Evolutionary conservation across 352 stramenopile genomes (phyloP), one percentile per base, ranked within the genome.

Genomic region (Elongisporangium anandrum): DNA sequence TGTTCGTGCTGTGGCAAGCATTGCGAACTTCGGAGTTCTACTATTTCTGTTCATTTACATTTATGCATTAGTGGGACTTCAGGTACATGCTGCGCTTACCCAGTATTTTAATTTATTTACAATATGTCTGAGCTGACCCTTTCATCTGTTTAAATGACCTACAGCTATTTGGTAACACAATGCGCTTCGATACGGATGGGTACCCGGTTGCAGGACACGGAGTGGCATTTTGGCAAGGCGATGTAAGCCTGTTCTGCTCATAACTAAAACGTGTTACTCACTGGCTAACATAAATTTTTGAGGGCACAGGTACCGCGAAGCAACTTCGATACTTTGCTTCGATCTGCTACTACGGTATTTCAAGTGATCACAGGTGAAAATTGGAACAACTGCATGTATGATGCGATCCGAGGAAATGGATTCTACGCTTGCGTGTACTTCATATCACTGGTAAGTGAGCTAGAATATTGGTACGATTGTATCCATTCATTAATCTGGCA

Each of bases 21-120:
- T 99, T 45, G 74, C 72, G 5, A 98, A 98, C 69, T 98, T 98
- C 59, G 87, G 69, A 0, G 76, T 99, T 45, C 84, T 99, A 7
- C 75, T 99, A 9, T 85, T 97, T 55, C 75, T 99, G 17, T 98
- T 98, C 66, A 95, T 98, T 56, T 98, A 97, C 67, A 98, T 98
- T 50, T 98, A 97, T 65, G 81, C 90, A 23, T 73, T 98, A 26
- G 59, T 98, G 12, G 91, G 92, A 0, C 74, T 97, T 21, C 92
- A 97, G 73, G 76, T 87, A 52, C 34, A 65, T 22, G 16, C 6
- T 73, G 54, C 4, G 24, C 29, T 24, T 53, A 13, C 34, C 17
- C 2, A 24, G 6, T 49, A 2, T 13, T 22, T 48, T 45, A 13
- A 13, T 26, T 56, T 4, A 2, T 16, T 26, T 39, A 7, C 13